These are phyloP conservation scores for Dioszegia aurantiaca DNA, from an alignment of 768 basidiomycete genomes.

Conservation along the genomic window DNA sequence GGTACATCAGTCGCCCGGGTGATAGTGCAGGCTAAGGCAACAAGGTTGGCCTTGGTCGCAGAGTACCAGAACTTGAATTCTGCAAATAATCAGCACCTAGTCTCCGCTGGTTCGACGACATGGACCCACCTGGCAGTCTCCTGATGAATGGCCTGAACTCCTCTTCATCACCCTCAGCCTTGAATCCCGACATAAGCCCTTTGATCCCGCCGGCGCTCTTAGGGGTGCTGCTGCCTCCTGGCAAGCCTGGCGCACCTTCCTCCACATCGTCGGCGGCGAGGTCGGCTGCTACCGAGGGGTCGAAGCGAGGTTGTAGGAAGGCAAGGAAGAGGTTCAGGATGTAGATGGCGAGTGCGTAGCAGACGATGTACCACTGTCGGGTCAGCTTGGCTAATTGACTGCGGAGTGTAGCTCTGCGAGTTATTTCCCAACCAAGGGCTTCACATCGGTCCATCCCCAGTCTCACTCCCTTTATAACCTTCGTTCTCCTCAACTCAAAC, in stretches of 20 bases:
- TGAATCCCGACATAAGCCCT: constrained; percentile 49
- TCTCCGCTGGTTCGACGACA: neutral
- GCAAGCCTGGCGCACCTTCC: constrained; percentile 69
- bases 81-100: constrained; percentile 16
- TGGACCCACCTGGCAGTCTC: constrained; percentile 63
- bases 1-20: constrained; percentile 90
- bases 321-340: constrained; percentile 92
- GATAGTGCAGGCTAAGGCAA: constrained; percentile 75
- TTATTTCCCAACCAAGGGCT: too few relatives aligned
- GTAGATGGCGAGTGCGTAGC: constrained; percentile 89
- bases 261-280: constrained; percentile 91
- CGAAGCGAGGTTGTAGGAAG: constrained; percentile 96
- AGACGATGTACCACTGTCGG: constrained; percentile 32
- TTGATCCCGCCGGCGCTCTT: constrained; percentile 33
- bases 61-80: constrained; percentile 68
- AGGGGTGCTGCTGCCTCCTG: constrained; percentile 28
- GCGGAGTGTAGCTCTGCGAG: neutral
- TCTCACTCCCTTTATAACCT: too few relatives aligned
- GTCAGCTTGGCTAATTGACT: neutral
- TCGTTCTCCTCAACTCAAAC: too few relatives aligned
- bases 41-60: constrained; percentile 77
- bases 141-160: constrained; percentile 97
- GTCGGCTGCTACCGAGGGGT: constrained; percentile 91
- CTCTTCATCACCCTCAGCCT: constrained; percentile 58
- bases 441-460: too few relatives aligned